Evolutionary conservation across 192 early-diverging fungal species (phyloP), one percentile per base, ranked within the genome.

Genomic region (Podochytrium sp.): DNA sequence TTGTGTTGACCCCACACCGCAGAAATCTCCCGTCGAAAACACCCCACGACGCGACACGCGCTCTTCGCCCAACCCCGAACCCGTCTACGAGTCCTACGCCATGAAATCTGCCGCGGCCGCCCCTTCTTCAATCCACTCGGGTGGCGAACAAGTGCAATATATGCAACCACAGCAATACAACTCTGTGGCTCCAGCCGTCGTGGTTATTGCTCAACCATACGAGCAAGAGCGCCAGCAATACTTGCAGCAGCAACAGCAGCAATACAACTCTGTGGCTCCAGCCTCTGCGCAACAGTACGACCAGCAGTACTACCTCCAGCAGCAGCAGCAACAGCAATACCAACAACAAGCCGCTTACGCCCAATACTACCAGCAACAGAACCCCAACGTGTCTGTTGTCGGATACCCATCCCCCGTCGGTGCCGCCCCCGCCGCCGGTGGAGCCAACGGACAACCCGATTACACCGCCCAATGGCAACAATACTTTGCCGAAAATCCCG

Each of bases 401-500:
- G n/a, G n/a, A n/a, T n/a, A n/a, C n/a, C n/a, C n/a, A n/a, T n/a
- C n/a, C n/a, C 51, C 51, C 7, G 18, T 61, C 37, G 35, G 25
- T 12, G 10, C 7, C 14, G 29, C 55, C 29, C n/a, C n/a, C n/a
- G n/a, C n/a, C n/a, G n/a, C n/a, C n/a, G n/a, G n/a, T n/a, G n/a
- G n/a, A n/a, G 35, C 59, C 16, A 23, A 61, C 59, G 59, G 35
- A 6, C 59, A 61, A 40, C 59, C 59, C 27, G 66, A 69, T 34
- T 69, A 69, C 66, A 55, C 66, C 25, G 66, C 66, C 32, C 51
- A 69, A 30, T 69, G 66, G 66, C 66, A 69, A 40, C 47, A 56
- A n/a, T 69, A 69, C 66, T 69, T 69, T 56, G 66, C 66, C 47
- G 66, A 69, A 25, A 69, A 51, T 38, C 66, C 66, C 1, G 66